Evolutionary conservation across 805 yeast species (phyloP).

Genomic region (Saccharomycopsis sp.): DNA sequence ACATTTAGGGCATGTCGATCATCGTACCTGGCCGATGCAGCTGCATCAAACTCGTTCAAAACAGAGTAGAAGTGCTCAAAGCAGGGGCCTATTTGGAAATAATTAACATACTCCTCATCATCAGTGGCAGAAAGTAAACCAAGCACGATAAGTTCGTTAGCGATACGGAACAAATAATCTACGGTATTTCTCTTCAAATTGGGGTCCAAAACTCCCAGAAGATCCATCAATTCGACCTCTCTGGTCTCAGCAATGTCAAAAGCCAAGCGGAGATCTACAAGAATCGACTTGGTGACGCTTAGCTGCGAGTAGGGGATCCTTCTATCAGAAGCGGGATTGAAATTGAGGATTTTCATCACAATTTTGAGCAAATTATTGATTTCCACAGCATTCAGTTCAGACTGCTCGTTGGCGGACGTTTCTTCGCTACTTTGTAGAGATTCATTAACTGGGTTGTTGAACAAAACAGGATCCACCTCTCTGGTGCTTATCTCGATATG

Average conservation of each 20-base stretch:
- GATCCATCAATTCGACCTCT: not conserved
- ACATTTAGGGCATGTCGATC: too few species aligned
- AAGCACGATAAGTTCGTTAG: not conserved
- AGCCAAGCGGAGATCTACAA: not conserved
- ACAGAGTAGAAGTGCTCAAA: constrained; percentile 26
- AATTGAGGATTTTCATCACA: not conserved
- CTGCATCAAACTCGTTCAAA: constrained; percentile 29
- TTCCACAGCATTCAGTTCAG: too few species aligned
- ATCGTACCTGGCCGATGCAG: too few species aligned
- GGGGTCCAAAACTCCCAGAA: not conserved
- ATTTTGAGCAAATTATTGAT: not conserved
- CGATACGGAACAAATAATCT: not conserved
- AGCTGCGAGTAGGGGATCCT: not conserved
- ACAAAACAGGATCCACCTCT: constrained; percentile 25
- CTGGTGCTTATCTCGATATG: constrained; percentile 47
- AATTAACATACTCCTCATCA: constrained; percentile 16
- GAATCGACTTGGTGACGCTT: not conserved
- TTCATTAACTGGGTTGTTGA: too few species aligned
- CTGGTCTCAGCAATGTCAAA: not conserved
- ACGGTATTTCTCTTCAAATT: not conserved
- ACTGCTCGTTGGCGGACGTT: too few species aligned
- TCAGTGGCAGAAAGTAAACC: not conserved
- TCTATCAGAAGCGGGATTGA: not conserved
- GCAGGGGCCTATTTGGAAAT: constrained; percentile 24
- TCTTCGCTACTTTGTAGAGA: too few species aligned